Evolutionary conservation across 805 yeast species (phyloP), one percentile per base, ranked within the genome.

Genomic region (Myxozyma sirexii): DNA sequence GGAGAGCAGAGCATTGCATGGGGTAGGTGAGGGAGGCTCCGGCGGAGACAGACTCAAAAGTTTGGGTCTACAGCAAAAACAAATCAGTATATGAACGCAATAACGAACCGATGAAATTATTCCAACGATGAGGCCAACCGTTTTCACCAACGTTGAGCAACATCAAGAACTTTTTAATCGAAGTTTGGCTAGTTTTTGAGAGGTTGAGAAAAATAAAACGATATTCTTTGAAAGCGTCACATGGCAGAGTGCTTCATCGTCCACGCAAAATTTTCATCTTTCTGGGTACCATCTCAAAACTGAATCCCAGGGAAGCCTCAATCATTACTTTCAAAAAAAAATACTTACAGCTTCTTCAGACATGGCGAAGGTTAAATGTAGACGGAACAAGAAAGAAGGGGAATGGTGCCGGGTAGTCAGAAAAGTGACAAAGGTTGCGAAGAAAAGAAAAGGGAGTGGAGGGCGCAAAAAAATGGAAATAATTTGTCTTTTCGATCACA

Each of bases 21-120:
- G 99, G 99, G 96, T 77, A 93, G 79, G 97, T 93, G 76, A 85
- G 79, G 78, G 99, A 93, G 81, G 98, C 92, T 81, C 97, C 98
- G 76, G 99, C 98, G 80, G 90, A 94, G 78, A 88, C 98, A 84
- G 92, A 84, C 82, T 92, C 97, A 82, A 93, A 93, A 80, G 85
- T 84, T 86, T 91, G 97, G 62, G 63, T 44, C 64, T 66, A 48
- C 10, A 27, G 12, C 39, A 39, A 44, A 12, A 4, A 33, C 27
- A 8, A 35, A 15, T 17, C 38, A 46, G 47, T 26, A 29, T 26
- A 12, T 10, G 26, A n/a, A n/a, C n/a, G n/a, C n/a, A n/a, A n/a
- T n/a, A n/a, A n/a, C n/a, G n/a, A n/a, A n/a, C n/a, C n/a, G n/a
- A n/a, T n/a, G n/a, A n/a, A n/a, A n/a, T n/a, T n/a, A n/a, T n/a